Evolutionary conservation across 768 basidiomycete species (phyloP).

Genomic region (Suillus occidentalis): DNA sequence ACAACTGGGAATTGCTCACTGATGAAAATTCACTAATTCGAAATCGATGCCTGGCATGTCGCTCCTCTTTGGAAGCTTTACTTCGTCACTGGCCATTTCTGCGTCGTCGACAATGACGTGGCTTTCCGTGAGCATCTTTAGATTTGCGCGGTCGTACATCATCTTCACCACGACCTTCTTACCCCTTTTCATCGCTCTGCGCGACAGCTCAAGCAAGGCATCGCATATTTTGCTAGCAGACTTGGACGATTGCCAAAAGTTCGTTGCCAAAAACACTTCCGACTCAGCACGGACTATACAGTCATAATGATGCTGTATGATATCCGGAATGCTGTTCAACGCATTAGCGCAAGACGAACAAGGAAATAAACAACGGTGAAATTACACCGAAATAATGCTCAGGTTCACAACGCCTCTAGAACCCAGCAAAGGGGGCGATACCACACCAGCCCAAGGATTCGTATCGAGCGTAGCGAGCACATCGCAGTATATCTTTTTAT

Average conservation of each 20-base stretch:
- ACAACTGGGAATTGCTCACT: constrained; percentile 17
- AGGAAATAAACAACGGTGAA: background rate
- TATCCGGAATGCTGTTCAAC: constrained; percentile 58
- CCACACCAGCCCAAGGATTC: constrained; percentile 55
- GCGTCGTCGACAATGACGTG: constrained; percentile 47
- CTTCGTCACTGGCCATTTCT: constrained; percentile 43
- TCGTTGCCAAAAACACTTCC: constrained; percentile 69
- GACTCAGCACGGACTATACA: constrained; percentile 59
- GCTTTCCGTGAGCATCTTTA: constrained; percentile 47
- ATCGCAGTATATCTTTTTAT: constrained; percentile 56
- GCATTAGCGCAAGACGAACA: constrained; percentile 8
- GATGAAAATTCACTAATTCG: constrained; percentile 59
- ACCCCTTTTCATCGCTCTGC: constrained; percentile 42
- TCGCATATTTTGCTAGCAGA: constrained; percentile 50
- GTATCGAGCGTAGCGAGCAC: constrained; percentile 57
- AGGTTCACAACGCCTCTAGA: constrained; percentile 63
- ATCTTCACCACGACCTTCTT: constrained; percentile 61
- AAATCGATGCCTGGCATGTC: constrained; percentile 63
- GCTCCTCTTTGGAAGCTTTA: constrained; percentile 50
- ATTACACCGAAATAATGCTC: constrained; percentile 56
- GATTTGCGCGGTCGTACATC: constrained; percentile 67
- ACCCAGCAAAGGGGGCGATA: constrained; percentile 63
- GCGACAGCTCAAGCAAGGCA: constrained; percentile 54
- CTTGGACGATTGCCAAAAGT: constrained; percentile 56
- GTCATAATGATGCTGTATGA: constrained; percentile 67